phyloP scores from a whole-genome alignment of 2,329 filamentous ascomycete species.

The Colletotrichum sp. region DNA sequence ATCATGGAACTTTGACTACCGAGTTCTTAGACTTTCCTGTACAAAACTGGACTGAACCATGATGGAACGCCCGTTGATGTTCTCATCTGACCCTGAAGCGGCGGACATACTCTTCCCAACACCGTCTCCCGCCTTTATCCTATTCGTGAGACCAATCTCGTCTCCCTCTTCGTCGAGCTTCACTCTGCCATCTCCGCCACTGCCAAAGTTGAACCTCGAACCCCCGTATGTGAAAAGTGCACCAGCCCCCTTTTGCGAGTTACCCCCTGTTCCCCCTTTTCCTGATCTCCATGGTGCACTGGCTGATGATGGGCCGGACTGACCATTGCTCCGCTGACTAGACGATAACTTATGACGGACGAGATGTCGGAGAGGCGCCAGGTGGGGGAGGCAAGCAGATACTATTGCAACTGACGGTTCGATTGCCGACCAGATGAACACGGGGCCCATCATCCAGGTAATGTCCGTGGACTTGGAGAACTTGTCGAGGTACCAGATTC shows the following conservation, averaged over 20 bases:
- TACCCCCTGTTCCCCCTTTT: background rate
- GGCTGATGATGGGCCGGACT: background rate
- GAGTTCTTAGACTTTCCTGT: background rate
- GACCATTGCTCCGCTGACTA: background rate
- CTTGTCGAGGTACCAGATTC: conserved; percentile 1
- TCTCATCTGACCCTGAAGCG: conserved; percentile 23
- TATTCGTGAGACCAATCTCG: conserved; percentile 9
- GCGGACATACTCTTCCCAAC: background rate
- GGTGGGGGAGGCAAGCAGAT: conserved; percentile 42
- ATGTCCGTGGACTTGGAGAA: conserved; percentile 9
- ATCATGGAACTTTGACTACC: background rate
- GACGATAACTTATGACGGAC: background rate
- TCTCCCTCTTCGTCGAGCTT: background rate
- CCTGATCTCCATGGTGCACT: background rate
- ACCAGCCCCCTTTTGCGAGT: background rate
- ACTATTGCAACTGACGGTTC: conserved; percentile 44
- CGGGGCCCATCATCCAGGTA: conserved; percentile 18
- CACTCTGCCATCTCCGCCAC: background rate
- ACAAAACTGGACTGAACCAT: background rate
- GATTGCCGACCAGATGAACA: conserved; percentile 41
- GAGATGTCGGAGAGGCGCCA: conserved; percentile 29
- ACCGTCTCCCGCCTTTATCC: background rate
- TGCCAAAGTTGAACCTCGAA: background rate
- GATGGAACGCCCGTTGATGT: background rate
- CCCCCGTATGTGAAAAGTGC: conserved; percentile 8